Evolutionary conservation across 2,329 filamentous ascomycete species (phyloP).

Genomic region (Blastomyces percursus): DNA sequence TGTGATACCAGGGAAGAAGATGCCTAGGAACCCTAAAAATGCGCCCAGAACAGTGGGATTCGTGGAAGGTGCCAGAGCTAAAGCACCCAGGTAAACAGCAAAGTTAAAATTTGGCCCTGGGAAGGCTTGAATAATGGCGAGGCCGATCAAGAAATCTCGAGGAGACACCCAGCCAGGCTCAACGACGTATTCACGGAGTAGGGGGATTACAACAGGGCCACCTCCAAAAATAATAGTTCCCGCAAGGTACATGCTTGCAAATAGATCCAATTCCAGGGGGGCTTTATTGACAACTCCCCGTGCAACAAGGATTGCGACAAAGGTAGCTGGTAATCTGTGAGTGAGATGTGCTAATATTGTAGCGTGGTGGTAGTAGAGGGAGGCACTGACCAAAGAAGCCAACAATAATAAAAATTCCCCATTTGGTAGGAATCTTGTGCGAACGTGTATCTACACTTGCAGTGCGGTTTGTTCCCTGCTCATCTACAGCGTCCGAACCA

Average conservation of each 20-base stretch:
- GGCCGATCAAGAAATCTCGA: slow-evolving; percentile 60
- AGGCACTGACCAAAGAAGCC: slow-evolving; percentile 39
- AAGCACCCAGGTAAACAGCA: slow-evolving; percentile 46
- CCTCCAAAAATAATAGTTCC: slow-evolving; percentile 59
- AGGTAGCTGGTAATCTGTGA: slow-evolving; percentile 32
- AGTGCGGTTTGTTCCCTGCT: not conserved
- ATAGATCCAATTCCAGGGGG: slow-evolving; percentile 48
- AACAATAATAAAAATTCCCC: slow-evolving; percentile 23
- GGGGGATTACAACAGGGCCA: slow-evolving; percentile 54
- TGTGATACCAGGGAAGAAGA: slow-evolving; percentile 30
- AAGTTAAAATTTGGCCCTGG: slow-evolving; percentile 47
- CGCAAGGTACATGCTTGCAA: slow-evolving; percentile 62
- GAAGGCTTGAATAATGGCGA: slow-evolving; percentile 61
- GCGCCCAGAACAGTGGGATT: slow-evolving; percentile 38
- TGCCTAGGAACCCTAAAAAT: slow-evolving; percentile 39
- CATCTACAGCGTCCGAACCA: not conserved
- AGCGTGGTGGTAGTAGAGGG: not conserved
- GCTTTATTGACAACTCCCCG: slow-evolving; percentile 29
- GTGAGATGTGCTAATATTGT: not conserved
- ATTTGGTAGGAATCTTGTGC: slow-evolving; percentile 13
- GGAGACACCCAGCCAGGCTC: slow-evolving; percentile 58
- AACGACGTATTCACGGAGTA: slow-evolving; percentile 51
- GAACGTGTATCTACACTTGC: slow-evolving; percentile 9
- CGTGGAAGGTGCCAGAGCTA: slow-evolving; percentile 32
- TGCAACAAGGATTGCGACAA: slow-evolving; percentile 46